Conservation (phyloP, 2,329 filamentous ascomycete genomes). For the Aspergillus terreus region DNA sequence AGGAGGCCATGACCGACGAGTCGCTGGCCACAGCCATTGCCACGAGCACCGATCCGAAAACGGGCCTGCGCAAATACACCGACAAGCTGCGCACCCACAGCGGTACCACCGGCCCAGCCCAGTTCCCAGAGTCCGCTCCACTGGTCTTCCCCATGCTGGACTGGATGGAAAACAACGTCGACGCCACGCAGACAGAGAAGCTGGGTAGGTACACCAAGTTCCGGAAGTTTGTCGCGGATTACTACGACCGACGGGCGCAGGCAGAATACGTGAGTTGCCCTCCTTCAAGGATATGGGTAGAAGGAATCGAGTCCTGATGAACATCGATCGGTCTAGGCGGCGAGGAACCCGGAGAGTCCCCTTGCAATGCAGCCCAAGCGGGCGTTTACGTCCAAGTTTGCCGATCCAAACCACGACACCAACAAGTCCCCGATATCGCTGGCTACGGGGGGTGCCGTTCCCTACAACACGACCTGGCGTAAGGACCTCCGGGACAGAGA, state of each 20-base stretch:
- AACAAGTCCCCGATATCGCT: too few species aligned
- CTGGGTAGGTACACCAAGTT: not conserved
- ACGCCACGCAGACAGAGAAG: not conserved
- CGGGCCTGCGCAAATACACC: not conserved
- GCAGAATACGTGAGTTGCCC: not conserved
- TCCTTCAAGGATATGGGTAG: too few species aligned
- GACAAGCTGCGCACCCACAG: not conserved
- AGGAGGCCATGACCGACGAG: not conserved
- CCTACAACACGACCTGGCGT: too few species aligned
- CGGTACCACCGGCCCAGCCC: not conserved
- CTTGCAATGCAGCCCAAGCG: too few species aligned
- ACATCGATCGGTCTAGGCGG: too few species aligned
- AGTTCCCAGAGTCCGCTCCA: not conserved
- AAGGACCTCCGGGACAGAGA: too few species aligned
- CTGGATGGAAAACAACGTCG: not conserved
- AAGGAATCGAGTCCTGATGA: too few species aligned
- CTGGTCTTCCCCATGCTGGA: constrained; percentile 1
- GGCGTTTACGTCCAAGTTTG: too few species aligned
- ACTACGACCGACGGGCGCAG: not conserved
- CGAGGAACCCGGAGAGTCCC: too few species aligned
- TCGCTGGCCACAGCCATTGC: too few species aligned
- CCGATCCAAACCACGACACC: too few species aligned
- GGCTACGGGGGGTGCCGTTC: too few species aligned
- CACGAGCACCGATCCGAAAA: not conserved
- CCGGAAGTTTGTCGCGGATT: not conserved